Evolutionary conservation across 495 filamentous ascomycete genomes (phyloP).

Genomic region (Aspergillus campestris): DNA sequence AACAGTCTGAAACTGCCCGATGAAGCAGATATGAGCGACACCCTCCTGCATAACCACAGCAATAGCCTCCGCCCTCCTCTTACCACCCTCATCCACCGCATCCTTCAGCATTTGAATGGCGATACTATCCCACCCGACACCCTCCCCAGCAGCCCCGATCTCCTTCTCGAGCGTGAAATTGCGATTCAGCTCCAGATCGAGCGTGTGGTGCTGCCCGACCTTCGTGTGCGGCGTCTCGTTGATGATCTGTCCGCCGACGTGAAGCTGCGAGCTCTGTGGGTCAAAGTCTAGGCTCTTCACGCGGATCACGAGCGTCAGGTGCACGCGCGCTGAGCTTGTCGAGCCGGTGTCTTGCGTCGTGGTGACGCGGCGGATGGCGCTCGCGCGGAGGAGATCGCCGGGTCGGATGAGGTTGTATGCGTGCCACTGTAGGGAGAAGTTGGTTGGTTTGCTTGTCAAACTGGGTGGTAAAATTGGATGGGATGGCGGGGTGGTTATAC

Average conservation of each 20-base stretch:
- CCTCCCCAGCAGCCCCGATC: slow-evolving; percentile 30
- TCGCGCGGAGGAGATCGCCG: slow-evolving; percentile 70
- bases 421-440: slow-evolving; percentile 61
- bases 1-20: slow-evolving; percentile 85
- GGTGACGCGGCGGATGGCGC: slow-evolving; percentile 73
- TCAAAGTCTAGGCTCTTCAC: slow-evolving; percentile 89
- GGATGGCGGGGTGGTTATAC: slow-evolving; percentile 35
- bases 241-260: slow-evolving; percentile 73
- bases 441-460: neutral
- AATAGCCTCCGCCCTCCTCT: slow-evolving; percentile 61
- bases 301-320: slow-evolving; percentile 68
- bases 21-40: slow-evolving; percentile 83
- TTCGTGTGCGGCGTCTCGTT: slow-evolving; percentile 78
- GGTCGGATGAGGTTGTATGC: slow-evolving; percentile 88
- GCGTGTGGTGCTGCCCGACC: slow-evolving; percentile 79
- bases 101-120: slow-evolving; percentile 71
- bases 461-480: neutral
- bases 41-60: slow-evolving; percentile 95
- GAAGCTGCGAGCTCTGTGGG: slow-evolving; percentile 69
- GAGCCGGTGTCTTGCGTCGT: slow-evolving; percentile 63
- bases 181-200: slow-evolving; percentile 80
- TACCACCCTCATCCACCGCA: slow-evolving; percentile 64
- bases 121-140: slow-evolving; percentile 84
- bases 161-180: slow-evolving; percentile 78
- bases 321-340: slow-evolving; percentile 64